A percentile compares a stretch with the other conserved stretches of the same genome.
phyloP scores from a whole-genome alignment of 1,284 basidiomycete genomes.

The Ganoderma sp. region DNA sequence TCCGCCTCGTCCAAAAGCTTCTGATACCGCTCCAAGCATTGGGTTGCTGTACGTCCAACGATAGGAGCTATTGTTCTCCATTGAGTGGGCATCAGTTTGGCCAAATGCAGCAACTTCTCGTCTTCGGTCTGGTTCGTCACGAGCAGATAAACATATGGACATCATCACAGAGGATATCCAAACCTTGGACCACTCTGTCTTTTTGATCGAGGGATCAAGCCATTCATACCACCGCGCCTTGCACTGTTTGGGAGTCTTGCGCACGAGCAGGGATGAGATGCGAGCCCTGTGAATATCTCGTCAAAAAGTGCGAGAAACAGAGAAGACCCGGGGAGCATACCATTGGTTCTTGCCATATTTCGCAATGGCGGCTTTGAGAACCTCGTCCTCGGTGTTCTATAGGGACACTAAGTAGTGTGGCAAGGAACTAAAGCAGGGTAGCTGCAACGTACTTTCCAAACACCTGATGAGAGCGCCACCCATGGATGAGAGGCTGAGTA shows the following conservation, averaged over 20 bases:
- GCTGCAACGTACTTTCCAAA: constrained; percentile 65
- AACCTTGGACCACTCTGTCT: constrained; percentile 99
- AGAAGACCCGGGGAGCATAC: constrained; percentile 47
- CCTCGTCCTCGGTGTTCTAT: constrained; percentile 95
- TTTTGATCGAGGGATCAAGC: constrained; percentile 99
- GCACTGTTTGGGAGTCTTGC: constrained; percentile 99
- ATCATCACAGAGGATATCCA: constrained; percentile 31
- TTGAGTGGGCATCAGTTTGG: constrained; percentile 99
- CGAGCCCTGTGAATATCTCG: constrained; percentile 75
- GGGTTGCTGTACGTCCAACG: constrained; percentile 97
- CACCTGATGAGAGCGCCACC: constrained; percentile 47
- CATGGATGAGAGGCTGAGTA: constrained; percentile 5
- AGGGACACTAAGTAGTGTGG: constrained; percentile 30
- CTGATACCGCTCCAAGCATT: constrained; percentile 98
- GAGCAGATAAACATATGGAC: background rate
- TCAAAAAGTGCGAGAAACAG: constrained; percentile 14
- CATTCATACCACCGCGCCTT: constrained; percentile 99
- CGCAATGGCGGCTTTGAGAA: constrained; percentile 95
- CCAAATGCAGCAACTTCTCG: constrained; percentile 97
- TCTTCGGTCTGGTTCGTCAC: constrained; percentile 78
- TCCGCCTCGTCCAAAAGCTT: constrained; percentile 98
- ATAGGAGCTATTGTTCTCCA: constrained; percentile 99
- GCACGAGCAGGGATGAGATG: constrained; percentile 95
- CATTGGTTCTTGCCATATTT: constrained; percentile 98
- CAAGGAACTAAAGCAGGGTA: background rate